phyloP scores from a whole-genome alignment of 805 yeast species.

The Torulaspora delbrueckii region DNA sequence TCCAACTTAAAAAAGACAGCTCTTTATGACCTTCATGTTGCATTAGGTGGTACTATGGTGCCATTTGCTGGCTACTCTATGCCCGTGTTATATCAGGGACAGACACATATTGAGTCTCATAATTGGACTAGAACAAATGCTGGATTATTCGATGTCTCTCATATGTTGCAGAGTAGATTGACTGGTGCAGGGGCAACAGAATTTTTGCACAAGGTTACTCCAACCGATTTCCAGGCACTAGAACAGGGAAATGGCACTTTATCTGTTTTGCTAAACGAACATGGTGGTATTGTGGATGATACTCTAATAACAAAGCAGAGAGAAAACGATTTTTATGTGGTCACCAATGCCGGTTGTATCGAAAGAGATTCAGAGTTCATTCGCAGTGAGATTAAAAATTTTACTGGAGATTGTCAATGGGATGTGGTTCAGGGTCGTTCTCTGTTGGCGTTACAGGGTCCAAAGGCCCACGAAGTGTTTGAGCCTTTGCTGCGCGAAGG shows the following conservation, averaged over 20 bases:
- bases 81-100: constrained; percentile 88
- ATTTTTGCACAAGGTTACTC: constrained; percentile 78
- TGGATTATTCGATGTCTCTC: constrained; percentile 94
- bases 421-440: constrained; percentile 58
- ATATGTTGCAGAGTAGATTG: constrained; percentile 89
- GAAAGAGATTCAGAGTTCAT: constrained; percentile 72
- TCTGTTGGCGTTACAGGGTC: constrained; percentile 90
- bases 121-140: constrained; percentile 85
- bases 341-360: constrained; percentile 94
- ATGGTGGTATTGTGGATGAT: constrained; percentile 91
- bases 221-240: constrained; percentile 67
- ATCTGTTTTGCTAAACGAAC: constrained; percentile 64
- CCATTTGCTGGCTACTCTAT: constrained; percentile 94
- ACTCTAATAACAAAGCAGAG: constrained; percentile 77
- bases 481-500: constrained; percentile 53
- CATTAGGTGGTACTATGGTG: constrained; percentile 83
- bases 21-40: constrained; percentile 70
- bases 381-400: constrained; percentile 43
- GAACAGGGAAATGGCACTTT: constrained; percentile 60
- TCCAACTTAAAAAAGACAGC: constrained; percentile 59
- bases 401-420: constrained; percentile 36
- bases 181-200: constrained; percentile 61
- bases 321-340: constrained; percentile 71
- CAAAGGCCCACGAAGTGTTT: constrained; percentile 65
- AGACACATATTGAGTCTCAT: constrained; percentile 87